Percentiles rank a stretch among this genome's conserved stretches.
These are phyloP conservation scores for Ogataea ramenticola DNA, from an alignment of 805 yeast species.

Conservation along the genomic window DNA sequence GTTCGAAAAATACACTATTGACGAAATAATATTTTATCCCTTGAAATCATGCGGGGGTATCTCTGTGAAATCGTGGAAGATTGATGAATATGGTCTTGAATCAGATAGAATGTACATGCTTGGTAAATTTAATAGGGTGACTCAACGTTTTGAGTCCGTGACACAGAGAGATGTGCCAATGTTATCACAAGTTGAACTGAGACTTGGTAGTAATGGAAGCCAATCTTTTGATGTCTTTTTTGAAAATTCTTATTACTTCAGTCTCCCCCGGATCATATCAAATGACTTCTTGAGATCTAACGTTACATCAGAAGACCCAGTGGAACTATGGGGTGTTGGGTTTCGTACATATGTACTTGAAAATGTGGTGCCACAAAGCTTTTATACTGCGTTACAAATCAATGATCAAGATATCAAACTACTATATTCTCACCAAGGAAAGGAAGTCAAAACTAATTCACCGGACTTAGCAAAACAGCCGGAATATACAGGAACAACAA, in stretches of 20 bases:
- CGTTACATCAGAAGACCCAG: neutral
- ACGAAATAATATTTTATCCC: conserved; percentile 20
- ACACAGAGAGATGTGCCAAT: neutral
- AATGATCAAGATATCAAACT: conserved; percentile 10
- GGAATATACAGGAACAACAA: conserved; percentile 12
- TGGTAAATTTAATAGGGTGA: conserved; percentile 7
- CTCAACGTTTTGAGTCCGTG: neutral
- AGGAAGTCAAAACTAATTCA: conserved; percentile 16
- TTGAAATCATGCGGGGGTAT: conserved; percentile 23
- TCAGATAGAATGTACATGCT: conserved; percentile 22
- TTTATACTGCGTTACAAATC: conserved; percentile 11
- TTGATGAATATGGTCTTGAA: conserved; percentile 19
- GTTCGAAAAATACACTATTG: conserved; percentile 4
- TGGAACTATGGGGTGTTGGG: conserved; percentile 1
- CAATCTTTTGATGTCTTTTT: neutral
- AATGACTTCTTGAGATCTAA: neutral
- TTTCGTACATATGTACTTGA: conserved; percentile 18
- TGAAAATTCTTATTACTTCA: neutral
- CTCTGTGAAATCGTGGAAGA: conserved; percentile 18
- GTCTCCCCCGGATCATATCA: neutral
- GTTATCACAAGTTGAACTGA: neutral
- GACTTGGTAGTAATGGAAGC: neutral
- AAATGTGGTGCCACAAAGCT: conserved; percentile 12
- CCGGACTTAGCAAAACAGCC: conserved; percentile 16
- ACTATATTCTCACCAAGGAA: conserved; percentile 16